phyloP scores from a whole-genome alignment of 495 filamentous ascomycete species.

The Ramalina peruviana region DNA sequence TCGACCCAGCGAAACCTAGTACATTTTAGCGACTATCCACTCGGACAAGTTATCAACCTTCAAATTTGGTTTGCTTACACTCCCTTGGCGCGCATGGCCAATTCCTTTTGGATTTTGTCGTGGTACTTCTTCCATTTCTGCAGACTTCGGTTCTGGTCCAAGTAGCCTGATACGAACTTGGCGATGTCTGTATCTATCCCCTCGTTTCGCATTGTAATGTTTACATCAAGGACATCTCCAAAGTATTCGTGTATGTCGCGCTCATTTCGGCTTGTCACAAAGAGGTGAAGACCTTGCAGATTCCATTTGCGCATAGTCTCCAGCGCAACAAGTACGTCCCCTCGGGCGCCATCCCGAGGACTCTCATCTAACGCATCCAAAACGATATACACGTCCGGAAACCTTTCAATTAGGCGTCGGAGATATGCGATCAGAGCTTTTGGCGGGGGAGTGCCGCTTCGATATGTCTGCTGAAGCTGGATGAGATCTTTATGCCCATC shows the following conservation, averaged over 20 bases:
- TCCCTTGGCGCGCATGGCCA: neutral
- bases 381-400: slow-evolving; percentile 17
- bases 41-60: no score
- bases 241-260: slow-evolving; percentile 22
- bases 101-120: neutral
- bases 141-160: neutral
- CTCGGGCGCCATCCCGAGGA: slow-evolving; percentile 10
- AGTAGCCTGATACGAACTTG: neutral
- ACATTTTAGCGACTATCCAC: neutral
- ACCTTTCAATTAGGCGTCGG: slow-evolving; percentile 3
- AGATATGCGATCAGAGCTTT: slow-evolving; percentile 10
- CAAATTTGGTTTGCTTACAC: no score
- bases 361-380: slow-evolving; percentile 22
- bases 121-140: neutral
- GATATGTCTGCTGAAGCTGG: slow-evolving; percentile 9
- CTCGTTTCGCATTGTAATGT: neutral
- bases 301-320: slow-evolving; percentile 17
- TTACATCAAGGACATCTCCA: slow-evolving; percentile 8
- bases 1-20: neutral
- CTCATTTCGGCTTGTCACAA: slow-evolving; percentile 24
- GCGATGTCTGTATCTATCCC: neutral
- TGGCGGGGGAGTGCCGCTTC: slow-evolving; percentile 6
- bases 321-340: slow-evolving; percentile 13
- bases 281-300: slow-evolving; percentile 18
- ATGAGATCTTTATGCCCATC: slow-evolving; percentile 13